Conservation (phyloP, 768 basidiomycete genomes). For the Lactifluus volemus region DNA sequence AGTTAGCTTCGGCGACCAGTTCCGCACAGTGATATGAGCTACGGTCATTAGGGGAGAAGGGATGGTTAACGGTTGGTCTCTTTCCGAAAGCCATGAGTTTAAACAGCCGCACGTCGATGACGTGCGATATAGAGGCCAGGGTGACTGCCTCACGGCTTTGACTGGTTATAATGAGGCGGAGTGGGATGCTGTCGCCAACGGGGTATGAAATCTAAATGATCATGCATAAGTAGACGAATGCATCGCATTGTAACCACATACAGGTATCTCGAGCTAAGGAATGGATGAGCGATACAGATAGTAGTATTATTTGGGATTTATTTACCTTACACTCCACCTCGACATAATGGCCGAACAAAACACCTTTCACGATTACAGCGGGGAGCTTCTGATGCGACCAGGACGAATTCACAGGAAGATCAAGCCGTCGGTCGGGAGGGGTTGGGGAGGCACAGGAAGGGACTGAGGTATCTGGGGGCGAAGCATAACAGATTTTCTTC, state of each 20-base stretch:
- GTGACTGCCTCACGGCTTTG: neutral
- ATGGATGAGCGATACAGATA: neutral
- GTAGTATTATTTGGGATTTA: neutral
- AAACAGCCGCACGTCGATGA: slow-evolving; percentile 11
- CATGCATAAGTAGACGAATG: neutral
- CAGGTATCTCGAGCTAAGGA: slow-evolving; percentile 1
- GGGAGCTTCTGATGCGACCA: slow-evolving; percentile 1
- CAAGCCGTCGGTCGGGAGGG: neutral
- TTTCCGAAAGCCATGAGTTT: slow-evolving; percentile 16
- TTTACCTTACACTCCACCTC: slow-evolving; percentile 14
- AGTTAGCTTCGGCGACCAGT: slow-evolving; percentile 1
- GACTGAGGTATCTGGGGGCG: neutral
- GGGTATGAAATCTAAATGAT: neutral
- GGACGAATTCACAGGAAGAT: neutral
- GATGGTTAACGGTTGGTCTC: neutral
- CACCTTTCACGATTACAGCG: slow-evolving; percentile 1
- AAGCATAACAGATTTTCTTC: neutral
- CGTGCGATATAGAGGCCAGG: neutral
- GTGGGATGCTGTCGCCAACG: slow-evolving; percentile 1
- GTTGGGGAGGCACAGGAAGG: neutral
- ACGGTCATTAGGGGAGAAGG: neutral
- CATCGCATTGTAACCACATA: neutral
- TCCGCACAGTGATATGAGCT: neutral
- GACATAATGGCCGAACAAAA: neutral
- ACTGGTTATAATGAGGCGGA: slow-evolving; percentile 11